phyloP scores from a whole-genome alignment of 345 rosid genomes.

The Erucastrum elatum region DNA sequence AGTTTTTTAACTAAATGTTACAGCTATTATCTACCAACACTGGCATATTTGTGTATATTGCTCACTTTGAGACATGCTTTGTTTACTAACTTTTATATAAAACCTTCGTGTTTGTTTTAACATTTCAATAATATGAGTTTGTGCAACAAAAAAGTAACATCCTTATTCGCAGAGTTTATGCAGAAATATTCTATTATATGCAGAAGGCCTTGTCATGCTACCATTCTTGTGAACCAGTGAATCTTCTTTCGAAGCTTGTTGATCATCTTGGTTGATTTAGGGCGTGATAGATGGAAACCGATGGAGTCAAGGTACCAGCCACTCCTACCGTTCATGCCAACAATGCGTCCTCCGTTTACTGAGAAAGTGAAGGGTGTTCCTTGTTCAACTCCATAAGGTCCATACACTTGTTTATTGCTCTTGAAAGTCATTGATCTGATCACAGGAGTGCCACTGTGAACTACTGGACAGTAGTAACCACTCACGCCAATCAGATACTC shows the following conservation, averaged over 20 bases:
- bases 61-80: constrained; percentile 27
- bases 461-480: constrained; percentile 61
- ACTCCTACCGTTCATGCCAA: constrained; percentile 65
- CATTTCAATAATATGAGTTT: constrained; percentile 3
- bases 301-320: constrained; percentile 80
- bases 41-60: constrained; percentile 31
- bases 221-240: constrained; percentile 49
- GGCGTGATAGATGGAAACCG: constrained; percentile 54
- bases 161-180: not conserved
- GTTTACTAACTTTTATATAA: constrained; percentile 27
- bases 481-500: constrained; percentile 61
- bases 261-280: constrained; percentile 48
- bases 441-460: constrained; percentile 59
- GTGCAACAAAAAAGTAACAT: constrained; percentile 12
- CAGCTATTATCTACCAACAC: constrained; percentile 21
- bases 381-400: constrained; percentile 70
- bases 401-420: constrained; percentile 62
- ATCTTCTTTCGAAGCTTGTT: constrained; percentile 53
- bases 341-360: constrained; percentile 55
- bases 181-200: constrained; percentile 6
- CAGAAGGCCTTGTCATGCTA: constrained; percentile 11
- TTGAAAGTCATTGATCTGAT: constrained; percentile 66
- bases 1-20: no score
- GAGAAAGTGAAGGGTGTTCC: constrained; percentile 72
- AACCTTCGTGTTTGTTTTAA: constrained; percentile 21